Evolutionary conservation across 2,329 filamentous ascomycete species (phyloP).

Genomic region (Microsporum audouinii): DNA sequence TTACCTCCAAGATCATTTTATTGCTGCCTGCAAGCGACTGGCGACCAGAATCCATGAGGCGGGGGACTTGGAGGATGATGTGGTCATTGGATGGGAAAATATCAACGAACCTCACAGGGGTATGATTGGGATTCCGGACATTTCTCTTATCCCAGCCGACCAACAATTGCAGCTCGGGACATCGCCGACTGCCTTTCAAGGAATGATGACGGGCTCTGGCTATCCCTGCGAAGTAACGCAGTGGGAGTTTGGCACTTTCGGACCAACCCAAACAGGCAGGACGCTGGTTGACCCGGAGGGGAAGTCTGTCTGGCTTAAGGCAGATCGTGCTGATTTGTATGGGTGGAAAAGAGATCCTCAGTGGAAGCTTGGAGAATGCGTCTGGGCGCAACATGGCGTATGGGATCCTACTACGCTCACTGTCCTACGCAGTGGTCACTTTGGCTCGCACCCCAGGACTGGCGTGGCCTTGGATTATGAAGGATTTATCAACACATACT

Average conservation of each 20-base stretch:
- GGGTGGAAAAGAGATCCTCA: constrained; percentile 77
- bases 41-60: constrained; percentile 79
- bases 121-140: constrained; percentile 68
- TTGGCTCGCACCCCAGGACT: constrained; percentile 63
- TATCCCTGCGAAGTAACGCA: constrained; percentile 79
- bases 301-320: constrained; percentile 69
- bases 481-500: constrained; percentile 82
- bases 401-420: constrained; percentile 76
- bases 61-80: constrained; percentile 72
- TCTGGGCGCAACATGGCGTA: constrained; percentile 94
- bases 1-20: constrained; percentile 78
- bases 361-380: constrained; percentile 87
- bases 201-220: constrained; percentile 81
- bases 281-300: constrained; percentile 80
- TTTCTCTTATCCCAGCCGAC: constrained; percentile 69
- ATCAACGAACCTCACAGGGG: constrained; percentile 92
- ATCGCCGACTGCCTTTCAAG: constrained; percentile 87
- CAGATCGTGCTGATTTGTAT: constrained; percentile 78
- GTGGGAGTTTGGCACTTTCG: constrained; percentile 88
- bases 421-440: constrained; percentile 76
- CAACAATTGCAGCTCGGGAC: constrained; percentile 89
- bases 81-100: constrained; percentile 91
- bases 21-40: constrained; percentile 67
- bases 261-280: constrained; percentile 78
- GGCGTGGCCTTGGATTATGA: constrained; percentile 67